A percentile compares a stretch with the other conserved stretches of the same genome.
Evolutionary conservation across 306 rosid genomes (phyloP).

Genomic region (Mucuna pruriens): DNA sequence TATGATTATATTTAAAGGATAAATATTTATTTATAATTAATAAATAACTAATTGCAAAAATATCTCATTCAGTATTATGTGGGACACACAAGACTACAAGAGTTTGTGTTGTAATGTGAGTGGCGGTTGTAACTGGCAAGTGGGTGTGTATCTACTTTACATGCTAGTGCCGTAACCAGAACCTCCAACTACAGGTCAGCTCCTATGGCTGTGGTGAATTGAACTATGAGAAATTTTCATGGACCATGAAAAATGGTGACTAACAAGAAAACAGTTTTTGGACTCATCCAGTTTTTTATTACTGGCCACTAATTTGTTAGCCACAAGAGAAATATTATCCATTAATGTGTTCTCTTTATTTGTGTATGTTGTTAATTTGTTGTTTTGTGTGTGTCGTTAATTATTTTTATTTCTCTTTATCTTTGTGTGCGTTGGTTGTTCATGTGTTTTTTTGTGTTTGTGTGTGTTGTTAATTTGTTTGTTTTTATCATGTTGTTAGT

Average conservation of each 20-base stretch:
- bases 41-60: not conserved
- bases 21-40: not conserved
- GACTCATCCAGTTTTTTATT: not conserved
- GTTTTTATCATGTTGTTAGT: not conserved
- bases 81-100: no score
- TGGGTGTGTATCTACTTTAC: not conserved
- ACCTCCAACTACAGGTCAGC: constrained; percentile 6
- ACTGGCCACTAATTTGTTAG: constrained; percentile 26
- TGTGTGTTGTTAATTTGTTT: not conserved
- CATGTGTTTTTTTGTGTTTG: not conserved
- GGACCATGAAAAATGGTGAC: constrained; percentile 23
- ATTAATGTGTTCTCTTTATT: not conserved
- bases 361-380: not conserved
- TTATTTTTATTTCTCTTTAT: not conserved
- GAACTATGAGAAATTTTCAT: constrained; percentile 11
- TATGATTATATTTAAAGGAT: no score
- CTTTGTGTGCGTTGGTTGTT: not conserved
- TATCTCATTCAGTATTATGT: not conserved
- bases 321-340: constrained; percentile 13
- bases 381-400: not conserved
- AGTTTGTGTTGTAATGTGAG: not conserved
- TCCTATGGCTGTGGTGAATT: constrained; percentile 28
- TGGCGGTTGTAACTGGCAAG: not conserved
- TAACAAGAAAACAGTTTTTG: constrained; percentile 17
- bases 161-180: constrained; percentile 8